A percentile compares a stretch with the other conserved stretches of the same genome.
Conservation (phyloP, 495 filamentous ascomycete species). For the Melanomma pulvis-pyrius region DNA sequence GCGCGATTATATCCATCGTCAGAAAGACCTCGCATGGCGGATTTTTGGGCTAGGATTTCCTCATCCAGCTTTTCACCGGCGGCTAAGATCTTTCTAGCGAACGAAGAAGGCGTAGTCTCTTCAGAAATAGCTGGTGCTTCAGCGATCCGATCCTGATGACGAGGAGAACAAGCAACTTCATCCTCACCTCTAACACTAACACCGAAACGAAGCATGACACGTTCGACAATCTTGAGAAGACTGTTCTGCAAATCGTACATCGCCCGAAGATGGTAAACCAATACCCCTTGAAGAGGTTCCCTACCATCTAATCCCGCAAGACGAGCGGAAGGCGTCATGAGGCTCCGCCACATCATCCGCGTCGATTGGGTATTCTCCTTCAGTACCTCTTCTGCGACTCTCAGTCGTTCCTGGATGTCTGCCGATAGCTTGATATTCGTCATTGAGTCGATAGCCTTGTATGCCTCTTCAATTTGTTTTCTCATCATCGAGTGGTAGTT, state of each 20-base stretch:
- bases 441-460: not conserved
- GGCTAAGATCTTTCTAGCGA: not conserved
- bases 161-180: not conserved
- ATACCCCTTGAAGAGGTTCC: not conserved
- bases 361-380: conserved; percentile 5
- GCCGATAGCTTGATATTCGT: not conserved
- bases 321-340: not conserved
- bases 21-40: conserved; percentile 28
- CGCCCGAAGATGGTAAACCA: conserved; percentile 16
- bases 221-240: conserved; percentile 12
- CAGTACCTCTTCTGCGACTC: not conserved
- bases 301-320: not conserved
- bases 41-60: conserved; percentile 19
- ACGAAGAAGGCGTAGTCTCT: not conserved
- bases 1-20: conserved; percentile 22
- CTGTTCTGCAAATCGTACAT: conserved; percentile 24
- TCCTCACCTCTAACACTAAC: not conserved
- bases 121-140: not conserved
- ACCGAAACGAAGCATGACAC: not conserved
- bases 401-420: conserved; percentile 4
- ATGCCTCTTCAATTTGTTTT: conserved; percentile 10
- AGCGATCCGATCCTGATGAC: not conserved
- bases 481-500: not conserved
- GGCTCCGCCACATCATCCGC: conserved; percentile 9
- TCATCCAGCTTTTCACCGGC: conserved; percentile 6